These are phyloP conservation scores for Ceratocystis alfenasii DNA, from an alignment of 2,329 filamentous ascomycete species.

Conservation along the genomic window DNA sequence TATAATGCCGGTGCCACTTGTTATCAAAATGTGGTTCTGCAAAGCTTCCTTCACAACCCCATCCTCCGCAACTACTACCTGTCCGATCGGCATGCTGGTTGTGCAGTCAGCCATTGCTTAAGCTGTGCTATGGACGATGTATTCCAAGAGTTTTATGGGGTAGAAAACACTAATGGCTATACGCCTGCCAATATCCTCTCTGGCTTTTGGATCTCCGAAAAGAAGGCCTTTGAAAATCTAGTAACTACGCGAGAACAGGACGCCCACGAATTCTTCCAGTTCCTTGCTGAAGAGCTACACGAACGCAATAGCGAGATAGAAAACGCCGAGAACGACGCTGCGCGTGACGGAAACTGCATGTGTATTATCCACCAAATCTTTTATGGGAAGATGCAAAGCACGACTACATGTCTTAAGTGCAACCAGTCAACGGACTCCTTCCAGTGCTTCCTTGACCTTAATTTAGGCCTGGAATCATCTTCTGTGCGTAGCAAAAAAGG, in stretches of 20 bases:
- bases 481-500: constrained; percentile 53
- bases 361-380: constrained; percentile 94
- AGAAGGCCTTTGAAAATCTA: constrained; percentile 57
- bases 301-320: constrained; percentile 56
- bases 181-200: constrained; percentile 81
- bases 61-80: constrained; percentile 86
- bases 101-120: constrained; percentile 50
- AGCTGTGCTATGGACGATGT: constrained; percentile 63
- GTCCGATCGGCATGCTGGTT: constrained; percentile 73
- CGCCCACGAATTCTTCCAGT: constrained; percentile 94
- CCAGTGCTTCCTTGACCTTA: constrained; percentile 85
- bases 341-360: constrained; percentile 55
- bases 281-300: constrained; percentile 83
- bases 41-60: constrained; percentile 87
- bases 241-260: constrained; percentile 93
- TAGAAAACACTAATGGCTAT: constrained; percentile 76
- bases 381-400: constrained; percentile 81
- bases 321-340: constrained; percentile 44
- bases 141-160: constrained; percentile 58
- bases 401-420: constrained; percentile 82
- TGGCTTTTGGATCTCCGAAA: constrained; percentile 79
- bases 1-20: constrained; percentile 98
- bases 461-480: constrained; percentile 67
- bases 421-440: constrained; percentile 68
- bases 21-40: constrained; percentile 93